A percentile compares a stretch with the other conserved stretches of the same genome.
Evolutionary conservation across 768 basidiomycete genomes (phyloP).

Genomic region (Leccinum aurantiacum): DNA sequence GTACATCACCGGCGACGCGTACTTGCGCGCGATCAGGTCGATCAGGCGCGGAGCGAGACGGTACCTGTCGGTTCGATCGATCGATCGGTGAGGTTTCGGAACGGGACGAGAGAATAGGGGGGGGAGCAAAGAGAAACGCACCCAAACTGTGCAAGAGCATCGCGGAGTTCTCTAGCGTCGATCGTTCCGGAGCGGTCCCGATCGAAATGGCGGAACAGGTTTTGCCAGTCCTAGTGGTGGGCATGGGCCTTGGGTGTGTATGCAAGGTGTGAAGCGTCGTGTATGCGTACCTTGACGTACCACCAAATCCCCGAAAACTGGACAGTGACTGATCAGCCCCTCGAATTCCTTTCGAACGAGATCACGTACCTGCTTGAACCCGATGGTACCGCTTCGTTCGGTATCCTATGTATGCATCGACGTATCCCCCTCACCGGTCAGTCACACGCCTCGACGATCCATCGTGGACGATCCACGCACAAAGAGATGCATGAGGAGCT

Average conservation of each 20-base stretch:
- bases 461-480: constrained; percentile 40
- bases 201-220: constrained; percentile 81
- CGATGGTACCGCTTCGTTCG: constrained; percentile 76
- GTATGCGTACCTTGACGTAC: constrained; percentile 58
- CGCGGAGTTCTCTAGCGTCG: constrained; percentile 63
- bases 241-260: not conserved
- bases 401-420: constrained; percentile 45
- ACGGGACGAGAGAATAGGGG: too few relatives aligned
- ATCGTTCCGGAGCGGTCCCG: constrained; percentile 81
- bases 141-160: constrained; percentile 77
- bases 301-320: constrained; percentile 78
- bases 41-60: constrained; percentile 68
- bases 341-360: not conserved
- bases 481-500: constrained; percentile 79
- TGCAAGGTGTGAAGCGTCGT: not conserved
- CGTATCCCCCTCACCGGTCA: not conserved
- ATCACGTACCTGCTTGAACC: constrained; percentile 64
- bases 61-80: constrained; percentile 40
- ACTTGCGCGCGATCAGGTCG: constrained; percentile 72
- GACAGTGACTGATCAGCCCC: not conserved
- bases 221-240: constrained; percentile 68
- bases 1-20: constrained; percentile 46
- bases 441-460: not conserved
- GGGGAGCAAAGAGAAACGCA: constrained; percentile 23
- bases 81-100: not conserved